Percentiles rank a stretch among this genome's conserved stretches.
phyloP scores from a whole-genome alignment of 352 stramenopile genomes.

The Phytophthora palmivora region DNA sequence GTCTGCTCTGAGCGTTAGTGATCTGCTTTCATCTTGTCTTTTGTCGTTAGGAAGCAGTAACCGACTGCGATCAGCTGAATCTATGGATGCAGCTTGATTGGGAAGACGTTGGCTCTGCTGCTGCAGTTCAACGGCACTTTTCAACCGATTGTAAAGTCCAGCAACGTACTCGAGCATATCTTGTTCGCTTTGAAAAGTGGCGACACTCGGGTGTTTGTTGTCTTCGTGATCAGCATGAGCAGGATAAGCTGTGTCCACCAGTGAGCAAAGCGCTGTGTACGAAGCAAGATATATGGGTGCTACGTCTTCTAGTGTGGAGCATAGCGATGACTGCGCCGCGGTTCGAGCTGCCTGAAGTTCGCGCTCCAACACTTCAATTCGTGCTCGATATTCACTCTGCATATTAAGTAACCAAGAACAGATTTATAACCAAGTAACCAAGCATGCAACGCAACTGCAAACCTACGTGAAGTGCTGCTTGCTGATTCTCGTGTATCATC shows the following conservation, averaged over 20 bases:
- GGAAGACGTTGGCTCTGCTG: background rate
- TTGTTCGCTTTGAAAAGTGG: conserved; percentile 39
- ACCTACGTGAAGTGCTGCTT: conserved; percentile 54
- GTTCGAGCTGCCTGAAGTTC: conserved; percentile 31
- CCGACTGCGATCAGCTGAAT: too few relatives aligned
- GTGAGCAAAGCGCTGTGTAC: conserved; percentile 59
- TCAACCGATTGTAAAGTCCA: conserved; percentile 44
- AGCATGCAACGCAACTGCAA: background rate
- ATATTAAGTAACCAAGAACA: conserved; percentile 1
- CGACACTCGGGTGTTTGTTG: conserved; percentile 30
- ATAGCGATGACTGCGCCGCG: background rate
- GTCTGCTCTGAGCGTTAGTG: background rate
- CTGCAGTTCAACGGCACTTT: conserved; percentile 19
- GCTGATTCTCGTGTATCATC: conserved; percentile 56
- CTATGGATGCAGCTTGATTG: too few relatives aligned
- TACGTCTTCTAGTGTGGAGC: conserved; percentile 2
- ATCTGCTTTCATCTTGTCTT: background rate
- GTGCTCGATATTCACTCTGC: conserved; percentile 48
- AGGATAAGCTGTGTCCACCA: conserved; percentile 35
- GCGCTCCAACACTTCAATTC: conserved; percentile 43
- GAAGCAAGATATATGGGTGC: conserved; percentile 30
- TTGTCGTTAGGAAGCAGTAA: background rate
- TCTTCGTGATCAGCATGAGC: background rate
- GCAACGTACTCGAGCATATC: conserved; percentile 44
- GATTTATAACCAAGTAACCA: background rate